Conservation (phyloP, 495 filamentous ascomycete species). For the Tuber umbilicatum region DNA sequence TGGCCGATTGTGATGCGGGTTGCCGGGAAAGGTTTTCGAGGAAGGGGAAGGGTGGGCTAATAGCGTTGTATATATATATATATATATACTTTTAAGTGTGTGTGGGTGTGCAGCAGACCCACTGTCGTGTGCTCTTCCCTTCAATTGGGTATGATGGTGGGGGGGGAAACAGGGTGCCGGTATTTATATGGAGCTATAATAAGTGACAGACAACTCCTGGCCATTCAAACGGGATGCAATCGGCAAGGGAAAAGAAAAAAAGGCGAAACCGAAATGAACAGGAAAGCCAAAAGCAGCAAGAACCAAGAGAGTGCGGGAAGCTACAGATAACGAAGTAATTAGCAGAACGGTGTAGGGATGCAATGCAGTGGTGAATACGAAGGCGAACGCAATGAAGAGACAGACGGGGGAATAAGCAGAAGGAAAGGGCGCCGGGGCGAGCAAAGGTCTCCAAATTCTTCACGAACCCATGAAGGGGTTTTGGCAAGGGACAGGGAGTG, state of each 20-base stretch:
- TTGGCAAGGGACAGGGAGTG: too few relatives aligned
- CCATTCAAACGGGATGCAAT: not conserved
- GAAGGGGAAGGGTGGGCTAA: not conserved
- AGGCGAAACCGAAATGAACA: not conserved
- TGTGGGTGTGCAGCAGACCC: not conserved
- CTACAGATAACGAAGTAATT: not conserved
- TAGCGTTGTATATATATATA: not conserved
- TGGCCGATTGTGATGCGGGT: not conserved
- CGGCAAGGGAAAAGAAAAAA: not conserved
- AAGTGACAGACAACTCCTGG: not conserved
- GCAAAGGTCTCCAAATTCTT: not conserved
- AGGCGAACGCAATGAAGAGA: not conserved
- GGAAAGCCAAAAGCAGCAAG: not conserved
- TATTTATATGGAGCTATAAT: not conserved
- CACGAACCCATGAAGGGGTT: too few relatives aligned
- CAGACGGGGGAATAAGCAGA: not conserved
- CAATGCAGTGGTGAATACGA: not conserved
- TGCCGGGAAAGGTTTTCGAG: not conserved
- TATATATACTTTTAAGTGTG: not conserved
- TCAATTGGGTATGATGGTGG: not conserved
- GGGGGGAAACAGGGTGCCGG: not conserved
- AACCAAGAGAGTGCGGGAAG: not conserved
- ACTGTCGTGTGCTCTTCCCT: not conserved
- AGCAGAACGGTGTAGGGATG: not conserved
- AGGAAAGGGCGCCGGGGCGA: not conserved